Percentiles rank a stretch among this genome's conserved stretches.
These are phyloP conservation scores for Chamaenerion angustifolium DNA, from an alignment of 345 rosid genomes.

Conservation along the genomic window DNA sequence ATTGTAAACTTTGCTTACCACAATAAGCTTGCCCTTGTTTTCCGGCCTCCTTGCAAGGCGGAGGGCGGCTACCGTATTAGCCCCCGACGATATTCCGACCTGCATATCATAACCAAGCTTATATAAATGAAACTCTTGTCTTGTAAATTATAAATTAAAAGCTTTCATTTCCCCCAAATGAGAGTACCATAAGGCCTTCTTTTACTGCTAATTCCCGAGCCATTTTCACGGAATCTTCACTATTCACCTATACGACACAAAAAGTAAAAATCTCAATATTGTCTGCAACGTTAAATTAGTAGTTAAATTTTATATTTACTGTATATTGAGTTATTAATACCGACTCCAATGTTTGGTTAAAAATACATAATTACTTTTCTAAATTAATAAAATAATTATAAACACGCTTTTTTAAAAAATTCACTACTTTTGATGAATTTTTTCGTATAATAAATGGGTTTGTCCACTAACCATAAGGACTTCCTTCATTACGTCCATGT, in stretches of 20 bases:
- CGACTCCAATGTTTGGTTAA: too few species aligned
- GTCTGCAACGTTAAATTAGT: too few species aligned
- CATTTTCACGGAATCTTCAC: slow-evolving; percentile 90
- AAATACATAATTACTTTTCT: too few species aligned
- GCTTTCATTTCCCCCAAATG: neutral
- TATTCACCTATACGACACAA: slow-evolving; percentile 39
- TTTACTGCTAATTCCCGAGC: slow-evolving; percentile 87
- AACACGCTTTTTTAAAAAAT: too few species aligned
- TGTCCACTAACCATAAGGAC: slow-evolving; percentile 20
- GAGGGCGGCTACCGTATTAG: slow-evolving; percentile 88
- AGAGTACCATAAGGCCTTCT: slow-evolving; percentile 88
- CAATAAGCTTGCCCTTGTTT: slow-evolving; percentile 90
- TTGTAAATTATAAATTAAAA: too few species aligned
- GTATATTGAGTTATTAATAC: too few species aligned
- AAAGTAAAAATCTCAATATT: too few species aligned
- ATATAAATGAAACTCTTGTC: too few species aligned
- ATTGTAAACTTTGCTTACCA: slow-evolving; percentile 29
- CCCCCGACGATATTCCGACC: slow-evolving; percentile 97
- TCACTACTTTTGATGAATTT: too few species aligned
- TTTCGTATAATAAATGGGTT: too few species aligned
- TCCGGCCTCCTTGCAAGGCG: slow-evolving; percentile 78
- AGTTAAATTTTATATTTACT: too few species aligned
- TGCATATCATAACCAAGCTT: slow-evolving; percentile 7
- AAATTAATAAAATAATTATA: too few species aligned
- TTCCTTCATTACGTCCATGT: slow-evolving; percentile 91